A percentile compares a stretch with the other conserved stretches of the same genome.
Evolutionary conservation across 495 filamentous ascomycete species (phyloP).

Genomic region (Penicillium robsamsonii): DNA sequence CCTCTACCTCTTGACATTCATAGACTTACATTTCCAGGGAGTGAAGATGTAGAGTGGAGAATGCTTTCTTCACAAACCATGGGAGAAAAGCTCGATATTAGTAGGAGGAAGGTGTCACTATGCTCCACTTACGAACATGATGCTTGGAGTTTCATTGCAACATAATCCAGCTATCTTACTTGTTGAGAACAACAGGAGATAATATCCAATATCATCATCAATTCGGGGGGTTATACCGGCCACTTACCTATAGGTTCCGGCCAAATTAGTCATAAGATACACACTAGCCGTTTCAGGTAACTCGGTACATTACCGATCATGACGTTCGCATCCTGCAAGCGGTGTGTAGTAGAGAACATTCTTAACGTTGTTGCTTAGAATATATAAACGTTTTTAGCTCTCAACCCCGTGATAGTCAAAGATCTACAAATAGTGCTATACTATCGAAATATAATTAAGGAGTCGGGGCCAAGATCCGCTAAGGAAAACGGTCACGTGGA

Average conservation of each 20-base stretch:
- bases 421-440: not conserved
- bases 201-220: slow-evolving; percentile 11
- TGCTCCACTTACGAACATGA: slow-evolving; percentile 8
- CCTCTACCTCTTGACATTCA: not conserved
- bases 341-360: slow-evolving; percentile 16
- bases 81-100: slow-evolving; percentile 8
- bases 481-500: slow-evolving; percentile 20
- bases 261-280: slow-evolving; percentile 10
- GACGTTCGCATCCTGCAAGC: slow-evolving; percentile 22
- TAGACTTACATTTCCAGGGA: not conserved
- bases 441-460: not conserved
- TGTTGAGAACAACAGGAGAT: not conserved
- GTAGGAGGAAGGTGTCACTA: not conserved
- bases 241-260: not conserved
- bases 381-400: too few relatives aligned
- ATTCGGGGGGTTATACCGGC: not conserved
- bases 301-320: slow-evolving; percentile 18
- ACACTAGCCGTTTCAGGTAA: slow-evolving; percentile 22
- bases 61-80: slow-evolving; percentile 9
- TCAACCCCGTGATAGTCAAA: not conserved
- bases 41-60: not conserved
- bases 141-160: not conserved
- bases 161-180: not conserved
- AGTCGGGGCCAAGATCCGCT: not conserved
- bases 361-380: not conserved